Conservation (phyloP, 192 early-diverging fungal genomes). For the Mortierella antarctica region DNA sequence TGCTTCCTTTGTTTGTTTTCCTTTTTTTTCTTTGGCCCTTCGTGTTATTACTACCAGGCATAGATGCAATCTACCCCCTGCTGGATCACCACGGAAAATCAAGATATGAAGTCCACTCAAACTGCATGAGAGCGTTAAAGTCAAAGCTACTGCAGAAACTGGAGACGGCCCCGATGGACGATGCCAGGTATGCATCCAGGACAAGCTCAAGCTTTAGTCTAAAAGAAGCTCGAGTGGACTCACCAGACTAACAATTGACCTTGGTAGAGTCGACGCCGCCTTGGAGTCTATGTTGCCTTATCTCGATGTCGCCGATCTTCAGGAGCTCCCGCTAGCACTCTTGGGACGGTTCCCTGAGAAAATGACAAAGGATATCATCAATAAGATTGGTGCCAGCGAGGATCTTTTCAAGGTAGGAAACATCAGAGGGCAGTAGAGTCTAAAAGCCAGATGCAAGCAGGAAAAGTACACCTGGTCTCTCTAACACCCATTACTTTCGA, state of each 20-base stretch:
- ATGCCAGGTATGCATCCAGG: conserved; percentile 20
- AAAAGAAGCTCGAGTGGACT: background rate
- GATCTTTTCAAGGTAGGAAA: conserved; percentile 53
- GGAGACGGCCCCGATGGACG: conserved; percentile 43
- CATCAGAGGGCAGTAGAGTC: no score
- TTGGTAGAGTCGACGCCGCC: conserved; percentile 52
- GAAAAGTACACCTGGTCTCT: background rate
- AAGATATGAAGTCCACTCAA: conserved; percentile 58
- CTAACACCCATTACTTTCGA: background rate
- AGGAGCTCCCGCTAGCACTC: conserved; percentile 62
- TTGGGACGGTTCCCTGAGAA: conserved; percentile 57
- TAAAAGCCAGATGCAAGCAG: no score
- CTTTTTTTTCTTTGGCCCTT: conserved; percentile 4
- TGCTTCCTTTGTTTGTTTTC: background rate
- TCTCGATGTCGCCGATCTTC: conserved; percentile 59
- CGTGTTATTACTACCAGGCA: conserved; percentile 45
- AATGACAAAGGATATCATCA: conserved; percentile 53
- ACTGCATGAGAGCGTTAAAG: conserved; percentile 60
- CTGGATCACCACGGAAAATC: conserved; percentile 60
- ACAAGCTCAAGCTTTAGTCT: background rate
- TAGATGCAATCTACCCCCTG: conserved; percentile 60
- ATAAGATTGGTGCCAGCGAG: conserved; percentile 56
- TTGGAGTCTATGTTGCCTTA: conserved; percentile 60
- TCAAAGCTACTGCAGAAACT: conserved; percentile 56
- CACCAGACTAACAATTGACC: background rate